A percentile compares a stretch with the other conserved stretches of the same genome.
Conservation (phyloP, 2,329 filamentous ascomycete species). For the Ceratocystis albifundus region DNA sequence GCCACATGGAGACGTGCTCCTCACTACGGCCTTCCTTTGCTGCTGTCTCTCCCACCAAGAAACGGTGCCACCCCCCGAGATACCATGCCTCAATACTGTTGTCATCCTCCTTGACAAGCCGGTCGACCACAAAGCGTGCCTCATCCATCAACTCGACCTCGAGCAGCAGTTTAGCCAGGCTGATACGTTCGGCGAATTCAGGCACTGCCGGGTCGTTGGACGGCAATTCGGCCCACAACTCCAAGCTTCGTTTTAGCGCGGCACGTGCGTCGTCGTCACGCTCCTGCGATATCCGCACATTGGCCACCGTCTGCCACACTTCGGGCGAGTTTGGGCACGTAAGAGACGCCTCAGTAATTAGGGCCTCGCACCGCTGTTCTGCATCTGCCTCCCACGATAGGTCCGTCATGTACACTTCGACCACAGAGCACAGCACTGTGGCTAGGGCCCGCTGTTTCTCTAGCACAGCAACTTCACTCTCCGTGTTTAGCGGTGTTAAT, state of each 20-base stretch:
- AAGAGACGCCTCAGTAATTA: constrained; percentile 82
- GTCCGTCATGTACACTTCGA: constrained; percentile 98
- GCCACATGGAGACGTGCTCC: constrained; percentile 41
- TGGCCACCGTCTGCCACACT: constrained; percentile 90
- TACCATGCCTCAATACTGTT: constrained; percentile 95
- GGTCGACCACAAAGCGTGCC: constrained; percentile 72
- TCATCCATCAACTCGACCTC: constrained; percentile 79
- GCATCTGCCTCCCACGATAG: constrained; percentile 86
- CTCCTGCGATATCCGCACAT: constrained; percentile 80
- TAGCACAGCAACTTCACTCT: constrained; percentile 38
- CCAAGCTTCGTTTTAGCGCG: constrained; percentile 67
- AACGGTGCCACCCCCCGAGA: constrained; percentile 85
- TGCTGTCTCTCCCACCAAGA: constrained; percentile 53
- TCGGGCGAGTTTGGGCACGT: constrained; percentile 72
- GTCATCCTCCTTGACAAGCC: constrained; percentile 79
- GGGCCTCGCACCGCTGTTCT: constrained; percentile 72
- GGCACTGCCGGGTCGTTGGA: constrained; percentile 62
- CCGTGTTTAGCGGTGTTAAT: constrained; percentile 24
- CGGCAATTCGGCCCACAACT: constrained; percentile 69
- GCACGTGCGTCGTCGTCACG: constrained; percentile 66
- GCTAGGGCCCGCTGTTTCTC: constrained; percentile 72
- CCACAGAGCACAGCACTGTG: constrained; percentile 83
- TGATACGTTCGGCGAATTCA: constrained; percentile 76
- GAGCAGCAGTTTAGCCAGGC: constrained; percentile 73
- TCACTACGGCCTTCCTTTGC: constrained; percentile 28